These are phyloP conservation scores for Pleurotus djamor DNA, from an alignment of 768 basidiomycete genomes.

Conservation along the genomic window DNA sequence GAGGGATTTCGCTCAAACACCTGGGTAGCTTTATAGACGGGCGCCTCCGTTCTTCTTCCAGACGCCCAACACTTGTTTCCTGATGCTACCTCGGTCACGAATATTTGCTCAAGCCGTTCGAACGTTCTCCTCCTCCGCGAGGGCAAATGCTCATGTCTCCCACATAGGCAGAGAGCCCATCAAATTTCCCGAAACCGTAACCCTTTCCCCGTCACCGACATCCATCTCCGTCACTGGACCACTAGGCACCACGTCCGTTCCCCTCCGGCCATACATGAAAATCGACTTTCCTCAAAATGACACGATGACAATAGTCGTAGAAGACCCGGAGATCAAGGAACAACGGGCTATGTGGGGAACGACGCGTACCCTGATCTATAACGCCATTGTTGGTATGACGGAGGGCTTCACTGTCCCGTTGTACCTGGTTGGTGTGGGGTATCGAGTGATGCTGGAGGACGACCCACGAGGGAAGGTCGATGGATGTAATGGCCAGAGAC, in stretches of 20 bases:
- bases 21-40: too few relatives aligned
- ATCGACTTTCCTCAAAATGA: conserved; percentile 36
- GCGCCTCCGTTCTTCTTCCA: background rate
- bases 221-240: conserved; percentile 43
- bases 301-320: conserved; percentile 49
- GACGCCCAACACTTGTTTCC: background rate
- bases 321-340: conserved; percentile 64
- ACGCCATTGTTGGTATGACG: conserved; percentile 89
- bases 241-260: conserved; percentile 43
- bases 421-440: conserved; percentile 93
- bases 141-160: conserved; percentile 43
- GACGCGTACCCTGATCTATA: conserved; percentile 84
- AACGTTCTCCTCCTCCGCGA: conserved; percentile 3
- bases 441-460: conserved; percentile 82
- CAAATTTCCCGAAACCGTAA: conserved; percentile 38
- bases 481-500: conserved; percentile 59
- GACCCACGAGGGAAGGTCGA: conserved; percentile 63
- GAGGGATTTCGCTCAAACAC: too few relatives aligned
- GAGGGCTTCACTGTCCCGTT: conserved; percentile 83
- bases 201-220: conserved; percentile 35
- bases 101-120: background rate
- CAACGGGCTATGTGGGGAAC: conserved; percentile 97
- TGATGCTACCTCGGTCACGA: conserved; percentile 3
- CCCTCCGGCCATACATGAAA: conserved; percentile 44
- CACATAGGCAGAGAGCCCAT: conserved; percentile 64